Evolutionary conservation across 1,139 yeast species (phyloP).

Genomic region (Lodderomyces beijingensis): DNA sequence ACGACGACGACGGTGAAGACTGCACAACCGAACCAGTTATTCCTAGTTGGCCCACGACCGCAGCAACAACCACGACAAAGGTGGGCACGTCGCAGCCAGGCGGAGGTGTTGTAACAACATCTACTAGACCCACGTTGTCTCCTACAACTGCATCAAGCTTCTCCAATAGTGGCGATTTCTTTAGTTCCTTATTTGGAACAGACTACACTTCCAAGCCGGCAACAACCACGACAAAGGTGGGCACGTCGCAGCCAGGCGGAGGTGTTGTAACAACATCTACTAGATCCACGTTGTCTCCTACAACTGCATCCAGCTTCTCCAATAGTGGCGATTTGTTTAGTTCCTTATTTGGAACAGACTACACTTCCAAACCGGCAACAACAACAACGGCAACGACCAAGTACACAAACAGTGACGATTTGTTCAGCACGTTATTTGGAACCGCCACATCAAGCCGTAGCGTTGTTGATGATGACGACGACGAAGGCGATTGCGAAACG

Average conservation of each 20-base stretch:
- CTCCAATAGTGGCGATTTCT: neutral
- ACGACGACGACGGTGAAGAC: constrained; percentile 13
- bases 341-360: constrained; percentile 3
- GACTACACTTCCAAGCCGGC: constrained; percentile 2
- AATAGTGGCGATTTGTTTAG: constrained; percentile 1
- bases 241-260: too few species aligned
- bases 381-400: constrained; percentile 3
- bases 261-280: constrained; percentile 3
- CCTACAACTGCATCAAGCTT: neutral
- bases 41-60: too few species aligned
- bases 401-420: constrained; percentile 2
- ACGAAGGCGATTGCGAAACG: constrained; percentile 12
- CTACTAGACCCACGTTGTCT: constrained; percentile 4
- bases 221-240: too few species aligned
- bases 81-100: too few species aligned
- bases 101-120: too few species aligned
- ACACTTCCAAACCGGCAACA: constrained; percentile 1
- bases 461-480: constrained; percentile 14
- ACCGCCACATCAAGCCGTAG: constrained; percentile 3
- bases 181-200: constrained; percentile 3
- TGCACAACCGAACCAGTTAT: too few species aligned
- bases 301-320: neutral
- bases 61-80: too few species aligned
- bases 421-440: neutral
- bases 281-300: constrained; percentile 2